Base-by-base conservation (phyloP, 2,329 filamentous ascomycete genomes). In the Mollisia scopiformis region DNA sequence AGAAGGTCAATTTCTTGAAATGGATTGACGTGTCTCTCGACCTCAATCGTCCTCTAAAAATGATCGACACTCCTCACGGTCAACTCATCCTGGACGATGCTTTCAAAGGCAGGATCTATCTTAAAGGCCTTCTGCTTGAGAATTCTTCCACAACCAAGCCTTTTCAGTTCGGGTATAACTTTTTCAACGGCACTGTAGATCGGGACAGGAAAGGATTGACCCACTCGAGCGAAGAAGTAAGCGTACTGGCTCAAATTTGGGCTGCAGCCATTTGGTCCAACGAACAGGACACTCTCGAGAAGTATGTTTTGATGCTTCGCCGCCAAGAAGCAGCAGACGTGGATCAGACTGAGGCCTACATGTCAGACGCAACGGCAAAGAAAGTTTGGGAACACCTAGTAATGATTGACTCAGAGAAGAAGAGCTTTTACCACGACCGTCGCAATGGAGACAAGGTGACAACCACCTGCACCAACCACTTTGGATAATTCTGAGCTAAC, bases 241-340 rank as follows among this genome's bases (percentile, higher is more conserved):
- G 1, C 1, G 30, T 50, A 2, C 28, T 66, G 1, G 61, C 63
- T 14, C 27, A 56, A 6, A 64, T 69, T 3, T 69, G 66, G 65
- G 59, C 28, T 10, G 37, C 33, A 11, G 61, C 62, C 5, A 63
- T 65, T 11, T 23, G n/a, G 11, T 35, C 1, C 14, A 25, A 55
- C 2, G 30, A 55, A 10, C 27, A 55, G 35, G 47, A 13, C 2
- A 54, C 47, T 5, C 31, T 66, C 13, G 54, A 57, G 16, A 47
- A 53, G 16, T 71, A 69, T 47, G 37, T 66, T n/a, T 37, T 58
- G 10, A 64, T 72, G 50, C 59, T 71, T 13, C n/a, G 62, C 69
- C 13, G 23, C 58, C 25, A 39, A 61, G 25, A 50, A 54, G 1
- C 14, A 53, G 47, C 33, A 3, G 70, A 72, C 55, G 58, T 68